These are phyloP conservation scores for Paracoccidioides brasiliensis DNA, from an alignment of 2,329 filamentous ascomycete genomes.

Conservation along the genomic window DNA sequence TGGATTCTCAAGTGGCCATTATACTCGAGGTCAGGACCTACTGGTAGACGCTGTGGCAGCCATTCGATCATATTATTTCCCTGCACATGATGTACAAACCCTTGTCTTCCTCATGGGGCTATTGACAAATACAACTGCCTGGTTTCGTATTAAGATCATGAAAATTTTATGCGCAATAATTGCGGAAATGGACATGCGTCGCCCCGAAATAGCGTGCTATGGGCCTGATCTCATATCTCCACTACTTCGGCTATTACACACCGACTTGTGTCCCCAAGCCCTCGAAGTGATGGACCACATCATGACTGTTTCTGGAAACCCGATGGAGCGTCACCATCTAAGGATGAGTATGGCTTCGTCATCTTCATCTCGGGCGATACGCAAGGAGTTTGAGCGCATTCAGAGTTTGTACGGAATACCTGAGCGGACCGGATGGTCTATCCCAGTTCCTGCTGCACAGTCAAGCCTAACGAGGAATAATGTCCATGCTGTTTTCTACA, in stretches of 20 bases:
- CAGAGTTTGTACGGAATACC: constrained; percentile 95
- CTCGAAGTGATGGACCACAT: constrained; percentile 86
- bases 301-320: constrained; percentile 82
- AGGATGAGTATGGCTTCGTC: constrained; percentile 92
- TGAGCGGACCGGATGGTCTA: constrained; percentile 89
- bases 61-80: constrained; percentile 66
- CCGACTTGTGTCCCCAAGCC: constrained; percentile 85
- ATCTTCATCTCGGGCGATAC: constrained; percentile 67
- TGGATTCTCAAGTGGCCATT: constrained; percentile 54
- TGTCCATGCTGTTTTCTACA: constrained; percentile 92
- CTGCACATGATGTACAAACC: constrained; percentile 68
- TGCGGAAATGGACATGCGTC: constrained; percentile 84
- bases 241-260: constrained; percentile 74
- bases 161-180: constrained; percentile 73
- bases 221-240: constrained; percentile 93
- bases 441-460: constrained; percentile 82
- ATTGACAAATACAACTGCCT: constrained; percentile 73
- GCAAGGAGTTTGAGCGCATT: constrained; percentile 89
- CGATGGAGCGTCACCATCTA: constrained; percentile 86
- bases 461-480: constrained; percentile 77
- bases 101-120: constrained; percentile 84
- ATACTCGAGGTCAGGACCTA: constrained; percentile 60
- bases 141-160: constrained; percentile 91
- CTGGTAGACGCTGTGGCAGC: constrained; percentile 59
- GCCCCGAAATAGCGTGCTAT: constrained; percentile 76